A percentile compares a stretch with the other conserved stretches of the same genome.
These are phyloP conservation scores for Lactifluus piperatus DNA, from an alignment of 768 basidiomycete species.

Conservation along the genomic window DNA sequence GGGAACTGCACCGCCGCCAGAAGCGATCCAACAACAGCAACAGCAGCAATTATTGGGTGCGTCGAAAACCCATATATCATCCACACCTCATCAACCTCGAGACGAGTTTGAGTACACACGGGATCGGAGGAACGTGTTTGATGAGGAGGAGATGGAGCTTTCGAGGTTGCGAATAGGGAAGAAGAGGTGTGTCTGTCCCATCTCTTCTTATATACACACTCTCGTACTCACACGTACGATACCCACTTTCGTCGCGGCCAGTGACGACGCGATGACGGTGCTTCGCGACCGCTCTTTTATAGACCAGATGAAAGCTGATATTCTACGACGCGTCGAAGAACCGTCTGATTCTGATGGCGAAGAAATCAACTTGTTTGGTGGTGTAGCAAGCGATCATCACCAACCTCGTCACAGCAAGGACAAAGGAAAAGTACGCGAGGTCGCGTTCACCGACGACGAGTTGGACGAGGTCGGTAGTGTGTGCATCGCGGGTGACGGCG, in stretches of 20 bases:
- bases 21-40: constrained; percentile 24
- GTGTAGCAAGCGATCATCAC: constrained; percentile 17
- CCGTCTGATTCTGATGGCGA: constrained; percentile 52
- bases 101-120: constrained; percentile 27
- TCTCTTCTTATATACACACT: not conserved
- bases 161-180: constrained; percentile 53
- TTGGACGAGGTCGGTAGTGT: constrained; percentile 35
- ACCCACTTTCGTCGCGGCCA: no score
- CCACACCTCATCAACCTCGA: not conserved
- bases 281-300: constrained; percentile 50
- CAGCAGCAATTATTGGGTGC: no score
- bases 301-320: constrained; percentile 77
- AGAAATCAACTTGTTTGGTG: constrained; percentile 31
- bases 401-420: constrained; percentile 3
- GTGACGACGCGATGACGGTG: constrained; percentile 37
- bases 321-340: constrained; percentile 65
- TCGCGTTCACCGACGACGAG: constrained; percentile 50
- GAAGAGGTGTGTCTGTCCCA: constrained; percentile 38
- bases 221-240: not conserved
- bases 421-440: constrained; percentile 23
- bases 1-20: constrained; percentile 47
- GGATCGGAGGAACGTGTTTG: constrained; percentile 65
- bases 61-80: constrained; percentile 5
- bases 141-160: constrained; percentile 62
- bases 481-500: constrained; percentile 57